phyloP scores from a whole-genome alignment of 1,139 yeast genomes.

The Magnusiomyces ingens region DNA sequence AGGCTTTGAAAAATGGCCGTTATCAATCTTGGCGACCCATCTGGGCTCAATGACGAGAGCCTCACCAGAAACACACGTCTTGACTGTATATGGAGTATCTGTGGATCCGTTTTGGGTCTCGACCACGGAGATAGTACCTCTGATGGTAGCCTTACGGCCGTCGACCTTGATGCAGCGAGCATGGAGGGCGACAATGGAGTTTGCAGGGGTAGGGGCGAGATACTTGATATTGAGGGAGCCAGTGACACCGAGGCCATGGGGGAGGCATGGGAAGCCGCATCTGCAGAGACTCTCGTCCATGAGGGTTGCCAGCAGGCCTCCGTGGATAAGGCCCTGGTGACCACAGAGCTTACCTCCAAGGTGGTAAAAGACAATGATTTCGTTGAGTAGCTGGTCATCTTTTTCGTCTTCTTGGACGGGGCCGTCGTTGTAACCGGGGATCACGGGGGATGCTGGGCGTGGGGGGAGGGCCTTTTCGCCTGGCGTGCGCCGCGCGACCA shows the following conservation, averaged over 20 bases:
- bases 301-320: slow-evolving; percentile 77
- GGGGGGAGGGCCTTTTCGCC: slow-evolving; percentile 12
- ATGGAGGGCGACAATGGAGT: slow-evolving; percentile 56
- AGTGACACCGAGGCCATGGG: slow-evolving; percentile 84
- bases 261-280: slow-evolving; percentile 82
- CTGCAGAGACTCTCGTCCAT: slow-evolving; percentile 82
- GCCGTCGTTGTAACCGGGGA: background rate
- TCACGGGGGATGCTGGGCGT: background rate
- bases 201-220: slow-evolving; percentile 56
- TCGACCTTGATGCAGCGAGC: slow-evolving; percentile 61
- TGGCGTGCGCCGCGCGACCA: slow-evolving; percentile 19
- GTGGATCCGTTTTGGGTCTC: slow-evolving; percentile 13
- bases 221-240: slow-evolving; percentile 68
- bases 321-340: slow-evolving; percentile 71
- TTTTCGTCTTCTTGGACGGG: slow-evolving; percentile 11
- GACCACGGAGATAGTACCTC: slow-evolving; percentile 48
- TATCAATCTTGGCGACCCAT: slow-evolving; percentile 27
- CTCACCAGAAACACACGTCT: slow-evolving; percentile 29
- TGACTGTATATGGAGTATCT: slow-evolving; percentile 24
- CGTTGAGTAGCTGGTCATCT: slow-evolving; percentile 16
- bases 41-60: slow-evolving; percentile 31
- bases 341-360: slow-evolving; percentile 62
- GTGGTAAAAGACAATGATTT: slow-evolving; percentile 46
- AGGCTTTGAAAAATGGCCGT: slow-evolving; percentile 8
- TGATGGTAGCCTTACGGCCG: slow-evolving; percentile 76